Percentiles rank a stretch among this genome's conserved stretches.
Evolutionary conservation across 169 alveolate species (phyloP).

Genomic region (Nephromyces sp.): DNA sequence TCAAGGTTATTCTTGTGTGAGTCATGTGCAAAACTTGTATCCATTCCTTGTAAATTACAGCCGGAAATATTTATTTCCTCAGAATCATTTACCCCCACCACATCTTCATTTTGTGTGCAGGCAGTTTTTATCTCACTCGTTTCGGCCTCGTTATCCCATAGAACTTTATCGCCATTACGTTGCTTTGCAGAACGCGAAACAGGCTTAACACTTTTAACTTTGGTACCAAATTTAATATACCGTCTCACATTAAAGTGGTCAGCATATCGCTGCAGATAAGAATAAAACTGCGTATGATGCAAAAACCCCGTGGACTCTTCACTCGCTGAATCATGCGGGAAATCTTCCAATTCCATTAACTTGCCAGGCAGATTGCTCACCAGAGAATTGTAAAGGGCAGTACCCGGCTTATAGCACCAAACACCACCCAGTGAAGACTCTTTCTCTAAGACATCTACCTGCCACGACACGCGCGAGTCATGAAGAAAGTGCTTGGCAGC

Average conservation of each 20-base stretch:
- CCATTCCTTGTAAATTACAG: too few species aligned
- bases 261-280: conserved; percentile 3
- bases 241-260: neutral
- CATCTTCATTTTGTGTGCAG: too few species aligned
- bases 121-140: too few species aligned
- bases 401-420: neutral
- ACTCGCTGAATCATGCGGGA: neutral
- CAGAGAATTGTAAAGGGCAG: neutral
- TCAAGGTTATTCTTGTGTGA: too few species aligned
- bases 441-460: neutral
- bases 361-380: neutral
- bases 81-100: too few species aligned
- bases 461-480: neutral
- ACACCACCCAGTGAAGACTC: neutral
- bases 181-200: neutral
- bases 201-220: neutral
- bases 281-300: neutral
- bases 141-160: too few species aligned
- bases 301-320: neutral
- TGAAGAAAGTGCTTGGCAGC: neutral
- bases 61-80: too few species aligned
- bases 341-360: neutral
- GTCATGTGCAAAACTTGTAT: too few species aligned
- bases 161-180: too few species aligned
- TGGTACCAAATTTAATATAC: neutral